phyloP scores from a whole-genome alignment of 495 filamentous ascomycete species.

The Haplographium delicatum region DNA sequence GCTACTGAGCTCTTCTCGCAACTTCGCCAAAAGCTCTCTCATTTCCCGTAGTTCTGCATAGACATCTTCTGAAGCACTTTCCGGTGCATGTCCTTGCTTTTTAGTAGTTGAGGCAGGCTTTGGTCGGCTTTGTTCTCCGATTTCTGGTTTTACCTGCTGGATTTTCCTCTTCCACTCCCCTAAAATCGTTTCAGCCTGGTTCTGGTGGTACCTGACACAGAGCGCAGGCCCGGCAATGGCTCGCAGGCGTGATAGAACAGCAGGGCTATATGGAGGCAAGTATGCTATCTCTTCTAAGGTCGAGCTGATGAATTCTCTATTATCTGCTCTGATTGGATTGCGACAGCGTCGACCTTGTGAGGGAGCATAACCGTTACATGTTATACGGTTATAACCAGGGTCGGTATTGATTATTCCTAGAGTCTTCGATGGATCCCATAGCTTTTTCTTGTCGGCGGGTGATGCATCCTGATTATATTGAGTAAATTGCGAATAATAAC shows the following conservation, averaged over 20 bases:
- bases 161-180: constrained; percentile 12
- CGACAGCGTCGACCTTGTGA: constrained; percentile 16
- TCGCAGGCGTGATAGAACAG: constrained; percentile 3
- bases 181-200: constrained; percentile 12
- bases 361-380: constrained; percentile 17
- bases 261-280: constrained; percentile 6
- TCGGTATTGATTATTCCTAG: constrained; percentile 16
- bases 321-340: constrained; percentile 10
- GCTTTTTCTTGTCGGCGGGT: constrained; percentile 6
- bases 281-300: constrained; percentile 14
- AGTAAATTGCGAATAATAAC: too few species aligned
- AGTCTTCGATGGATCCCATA: constrained; percentile 16
- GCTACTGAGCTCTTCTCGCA: constrained; percentile 7
- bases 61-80: neutral
- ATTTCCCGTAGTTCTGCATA: neutral
- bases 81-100: neutral
- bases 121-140: constrained; percentile 1
- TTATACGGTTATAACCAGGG: constrained; percentile 1
- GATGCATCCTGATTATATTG: constrained; percentile 1
- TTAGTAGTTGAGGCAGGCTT: neutral
- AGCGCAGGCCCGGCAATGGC: constrained; percentile 11
- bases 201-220: constrained; percentile 17
- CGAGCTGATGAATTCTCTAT: constrained; percentile 3
- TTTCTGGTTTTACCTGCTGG: neutral
- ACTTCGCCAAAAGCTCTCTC: constrained; percentile 2